Base-by-base conservation (phyloP, 2,329 filamentous ascomycete species). In the Sporothrix dimorphospora region DNA sequence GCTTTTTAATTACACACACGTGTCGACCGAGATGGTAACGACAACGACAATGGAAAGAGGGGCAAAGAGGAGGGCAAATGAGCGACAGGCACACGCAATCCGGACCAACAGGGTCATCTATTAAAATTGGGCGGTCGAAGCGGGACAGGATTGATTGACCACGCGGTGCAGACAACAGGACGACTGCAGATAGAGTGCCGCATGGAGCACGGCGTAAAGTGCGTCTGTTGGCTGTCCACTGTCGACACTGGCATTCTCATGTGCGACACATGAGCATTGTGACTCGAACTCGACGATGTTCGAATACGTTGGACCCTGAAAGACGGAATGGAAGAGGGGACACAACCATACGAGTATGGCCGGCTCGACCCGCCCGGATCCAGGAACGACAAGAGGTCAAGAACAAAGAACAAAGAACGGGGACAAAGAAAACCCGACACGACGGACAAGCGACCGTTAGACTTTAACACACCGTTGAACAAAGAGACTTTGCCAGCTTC, bases 381-480 rank as follows among this genome's bases (percentile, higher is more conserved):
- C 61, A 66, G 61, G 61, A 49, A 47, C 40, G 16, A 47, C 42
- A 12, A n/a, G 14, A 34, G 4, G 11, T 24, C 11, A 34, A 47
- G 40, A n/a, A 49, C 24, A 67, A 34, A 67, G 34, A 55, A 55
- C 51, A 27, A 55, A 55, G 8, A 7, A 3, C 14, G 14, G n/a
- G 42, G 24, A 66, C 61, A 66, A 66, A 66, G 61, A 66, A 66
- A 66, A 11, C 27, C 53, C 27, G 53, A 30, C 53, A 63, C 38
- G 59, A 24, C 59, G 59, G 59, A 63, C 38, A 21, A 45, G 38
- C 14, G n/a, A 63, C 38, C 59, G 59, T 45, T 42, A 16, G 2
- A 16, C 42, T 63, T 42, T 24, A 38, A 16, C 59, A 63, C n/a
- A 14, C 38, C n/a, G 59, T 12, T n/a, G 59, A 7, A 42, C 34